Evolutionary conservation across 768 basidiomycete species (phyloP).

Genomic region (Cubamyces lactineus): DNA sequence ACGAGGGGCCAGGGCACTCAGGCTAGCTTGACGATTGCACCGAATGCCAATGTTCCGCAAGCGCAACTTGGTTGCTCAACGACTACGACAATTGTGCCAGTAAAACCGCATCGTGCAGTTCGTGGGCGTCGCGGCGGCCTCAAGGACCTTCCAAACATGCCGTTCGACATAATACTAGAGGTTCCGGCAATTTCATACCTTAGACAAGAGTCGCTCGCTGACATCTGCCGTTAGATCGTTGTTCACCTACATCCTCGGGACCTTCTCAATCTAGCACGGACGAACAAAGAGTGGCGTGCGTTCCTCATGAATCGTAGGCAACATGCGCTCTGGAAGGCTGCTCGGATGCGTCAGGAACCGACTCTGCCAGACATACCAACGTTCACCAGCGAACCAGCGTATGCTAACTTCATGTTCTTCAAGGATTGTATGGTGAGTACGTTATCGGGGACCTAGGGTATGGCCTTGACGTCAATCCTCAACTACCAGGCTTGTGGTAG

Average conservation of each 20-base stretch:
- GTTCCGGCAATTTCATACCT: too few relatives aligned
- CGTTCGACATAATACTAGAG: too few relatives aligned
- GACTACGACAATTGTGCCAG: too few relatives aligned
- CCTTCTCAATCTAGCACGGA: conserved; percentile 43
- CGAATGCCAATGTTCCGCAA: too few relatives aligned
- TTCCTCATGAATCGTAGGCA: conserved; percentile 36
- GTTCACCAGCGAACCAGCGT: conserved; percentile 38
- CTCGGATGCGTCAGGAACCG: conserved; percentile 28
- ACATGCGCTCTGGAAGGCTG: conserved; percentile 40
- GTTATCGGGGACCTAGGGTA: neutral
- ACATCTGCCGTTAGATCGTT: conserved; percentile 39
- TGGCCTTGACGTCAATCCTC: too few relatives aligned
- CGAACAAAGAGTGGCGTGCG: conserved; percentile 40
- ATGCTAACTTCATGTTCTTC: conserved; percentile 42
- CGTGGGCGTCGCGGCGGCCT: too few relatives aligned
- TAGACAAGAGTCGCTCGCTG: neutral
- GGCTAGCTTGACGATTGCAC: too few relatives aligned
- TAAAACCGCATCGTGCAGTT: too few relatives aligned
- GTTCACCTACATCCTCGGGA: conserved; percentile 44
- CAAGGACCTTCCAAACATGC: too few relatives aligned
- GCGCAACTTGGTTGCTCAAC: too few relatives aligned
- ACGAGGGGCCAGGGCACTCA: too few relatives aligned
- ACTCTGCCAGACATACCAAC: conserved; percentile 34
- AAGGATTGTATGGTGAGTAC: conserved; percentile 39
- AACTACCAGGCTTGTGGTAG: neutral